phyloP scores from a whole-genome alignment of 2,329 filamentous ascomycete species.

The Ceratocystis eucalypticola region DNA sequence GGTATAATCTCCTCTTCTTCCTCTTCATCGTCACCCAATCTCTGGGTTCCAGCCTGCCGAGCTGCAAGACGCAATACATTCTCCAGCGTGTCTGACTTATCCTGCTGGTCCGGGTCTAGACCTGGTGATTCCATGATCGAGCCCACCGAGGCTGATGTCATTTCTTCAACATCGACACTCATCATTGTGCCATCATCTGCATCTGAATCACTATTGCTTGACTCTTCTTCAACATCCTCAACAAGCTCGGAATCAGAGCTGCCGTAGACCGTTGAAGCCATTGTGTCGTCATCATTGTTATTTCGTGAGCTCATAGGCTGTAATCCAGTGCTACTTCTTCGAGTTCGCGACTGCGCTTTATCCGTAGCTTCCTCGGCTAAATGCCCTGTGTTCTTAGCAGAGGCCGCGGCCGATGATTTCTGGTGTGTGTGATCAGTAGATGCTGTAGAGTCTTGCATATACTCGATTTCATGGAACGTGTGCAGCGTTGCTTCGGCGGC shows the following conservation, averaged over 20 bases:
- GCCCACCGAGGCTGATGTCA: conserved; percentile 53
- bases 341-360: conserved; percentile 24
- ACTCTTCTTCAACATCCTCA: conserved; percentile 42
- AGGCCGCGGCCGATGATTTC: conserved; percentile 22
- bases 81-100: conserved; percentile 59
- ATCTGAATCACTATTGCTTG: conserved; percentile 39
- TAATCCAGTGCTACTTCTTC: conserved; percentile 47
- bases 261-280: conserved; percentile 69
- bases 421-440: conserved; percentile 64
- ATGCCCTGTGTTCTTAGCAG: neutral
- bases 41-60: conserved; percentile 59
- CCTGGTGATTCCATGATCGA: conserved; percentile 47
- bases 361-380: conserved; percentile 27
- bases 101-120: conserved; percentile 30
- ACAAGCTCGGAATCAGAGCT: conserved; percentile 38
- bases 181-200: conserved; percentile 68
- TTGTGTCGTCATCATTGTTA: conserved; percentile 50
- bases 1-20: conserved; percentile 57
- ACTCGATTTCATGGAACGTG: conserved; percentile 90
- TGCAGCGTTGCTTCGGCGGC: conserved; percentile 94
- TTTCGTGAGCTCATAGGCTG: conserved; percentile 47
- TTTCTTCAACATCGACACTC: conserved; percentile 68
- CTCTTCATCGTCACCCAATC: conserved; percentile 34
- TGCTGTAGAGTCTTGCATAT: conserved; percentile 73
- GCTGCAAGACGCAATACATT: conserved; percentile 65